phyloP scores from a whole-genome alignment of 2,329 filamentous ascomycete genomes.

The Fusarium pseudoanthophilum region DNA sequence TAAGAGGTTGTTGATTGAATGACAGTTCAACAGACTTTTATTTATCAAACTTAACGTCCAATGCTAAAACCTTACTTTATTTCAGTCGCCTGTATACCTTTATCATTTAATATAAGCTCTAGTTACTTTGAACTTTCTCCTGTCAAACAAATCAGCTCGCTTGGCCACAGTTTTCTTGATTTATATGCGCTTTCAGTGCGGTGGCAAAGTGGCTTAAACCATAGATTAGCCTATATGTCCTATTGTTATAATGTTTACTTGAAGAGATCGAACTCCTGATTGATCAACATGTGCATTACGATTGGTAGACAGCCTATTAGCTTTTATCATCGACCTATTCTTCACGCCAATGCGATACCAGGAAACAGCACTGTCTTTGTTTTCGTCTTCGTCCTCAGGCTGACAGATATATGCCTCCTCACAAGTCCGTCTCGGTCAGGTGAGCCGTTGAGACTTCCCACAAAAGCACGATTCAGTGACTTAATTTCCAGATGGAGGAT shows the following conservation, averaged over 20 bases:
- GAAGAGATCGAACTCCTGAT: background rate
- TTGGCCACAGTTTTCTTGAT: background rate
- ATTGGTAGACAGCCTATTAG: no score
- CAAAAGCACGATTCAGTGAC: background rate
- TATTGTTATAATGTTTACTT: background rate
- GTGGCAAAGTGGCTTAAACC: background rate
- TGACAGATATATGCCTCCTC: background rate
- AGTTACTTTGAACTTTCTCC: background rate
- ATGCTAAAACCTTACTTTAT: background rate
- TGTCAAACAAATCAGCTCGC: background rate
- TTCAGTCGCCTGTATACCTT: background rate
- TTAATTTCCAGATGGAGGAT: background rate
- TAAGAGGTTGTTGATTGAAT: background rate
- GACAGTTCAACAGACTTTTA: accelerated
- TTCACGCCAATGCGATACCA: background rate
- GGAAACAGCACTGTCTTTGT: background rate
- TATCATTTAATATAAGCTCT: background rate
- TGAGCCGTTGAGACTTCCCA: no score
- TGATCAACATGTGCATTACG: background rate
- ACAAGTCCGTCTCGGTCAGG: no score
- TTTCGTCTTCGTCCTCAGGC: background rate
- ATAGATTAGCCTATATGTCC: background rate
- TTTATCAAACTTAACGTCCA: background rate
- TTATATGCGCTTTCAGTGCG: no score
- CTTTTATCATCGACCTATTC: background rate